These are phyloP conservation scores for Gynochthodes officinalis DNA, from an alignment of 257 asterid genomes.

Conservation along the genomic window DNA sequence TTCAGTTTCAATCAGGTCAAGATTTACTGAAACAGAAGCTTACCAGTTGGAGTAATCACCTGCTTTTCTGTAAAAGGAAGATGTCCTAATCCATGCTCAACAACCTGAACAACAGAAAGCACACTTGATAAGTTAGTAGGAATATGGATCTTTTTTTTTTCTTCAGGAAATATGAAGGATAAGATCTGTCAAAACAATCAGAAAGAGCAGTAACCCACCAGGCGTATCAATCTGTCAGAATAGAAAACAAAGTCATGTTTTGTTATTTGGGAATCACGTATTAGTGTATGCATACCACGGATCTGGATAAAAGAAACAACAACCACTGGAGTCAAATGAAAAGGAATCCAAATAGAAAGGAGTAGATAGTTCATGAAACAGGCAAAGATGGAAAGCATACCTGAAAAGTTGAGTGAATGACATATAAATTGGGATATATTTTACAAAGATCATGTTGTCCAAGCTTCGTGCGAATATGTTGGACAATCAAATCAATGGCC, in stretches of 20 bases:
- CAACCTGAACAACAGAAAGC: slow-evolving; percentile 56
- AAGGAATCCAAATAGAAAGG: neutral
- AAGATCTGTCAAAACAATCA: slow-evolving; percentile 14
- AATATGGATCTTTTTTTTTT: neutral
- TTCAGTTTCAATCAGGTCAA: neutral
- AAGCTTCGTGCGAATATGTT: slow-evolving; percentile 93
- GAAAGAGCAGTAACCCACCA: slow-evolving; percentile 55
- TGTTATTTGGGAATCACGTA: slow-evolving; percentile 92
- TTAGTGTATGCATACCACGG: slow-evolving; percentile 99
- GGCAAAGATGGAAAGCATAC: slow-evolving; percentile 32
- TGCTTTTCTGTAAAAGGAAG: slow-evolving; percentile 97
- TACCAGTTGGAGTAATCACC: slow-evolving; percentile 96
- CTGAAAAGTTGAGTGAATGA: slow-evolving; percentile 98
- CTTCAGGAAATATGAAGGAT: neutral
- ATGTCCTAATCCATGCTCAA: slow-evolving; percentile 99
- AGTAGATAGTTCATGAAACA: slow-evolving; percentile 1
- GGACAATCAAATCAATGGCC: slow-evolving; percentile 97
- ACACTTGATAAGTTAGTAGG: slow-evolving; percentile 20
- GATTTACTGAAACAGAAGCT: slow-evolving; percentile 20
- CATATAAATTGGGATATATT: slow-evolving; percentile 88
- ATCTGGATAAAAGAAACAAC: slow-evolving; percentile 52
- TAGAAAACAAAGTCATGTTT: slow-evolving; percentile 93
- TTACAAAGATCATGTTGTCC: slow-evolving; percentile 99
- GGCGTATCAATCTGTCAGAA: slow-evolving; percentile 85
- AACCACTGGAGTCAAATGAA: slow-evolving; percentile 8